Conservation (phyloP, 1,139 yeast species). For the Entelexis paramagnoliae region DNA sequence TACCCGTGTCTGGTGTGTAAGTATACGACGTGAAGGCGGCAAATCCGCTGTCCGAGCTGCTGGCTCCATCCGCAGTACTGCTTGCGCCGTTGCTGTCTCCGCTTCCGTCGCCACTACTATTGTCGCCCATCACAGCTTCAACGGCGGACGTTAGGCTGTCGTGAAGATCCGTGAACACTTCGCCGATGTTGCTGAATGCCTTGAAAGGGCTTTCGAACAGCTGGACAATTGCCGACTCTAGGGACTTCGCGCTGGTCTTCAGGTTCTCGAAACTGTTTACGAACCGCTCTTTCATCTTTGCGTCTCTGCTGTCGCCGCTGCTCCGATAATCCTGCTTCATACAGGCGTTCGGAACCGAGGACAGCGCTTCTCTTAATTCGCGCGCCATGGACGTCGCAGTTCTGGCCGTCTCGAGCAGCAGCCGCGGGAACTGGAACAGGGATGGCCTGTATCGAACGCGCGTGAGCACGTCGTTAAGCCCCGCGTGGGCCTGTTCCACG, state of each 20-base stretch:
- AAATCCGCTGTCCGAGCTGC: constrained; percentile 3
- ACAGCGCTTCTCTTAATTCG: background rate
- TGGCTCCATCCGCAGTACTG: background rate
- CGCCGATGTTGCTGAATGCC: constrained; percentile 1
- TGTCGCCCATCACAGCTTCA: background rate
- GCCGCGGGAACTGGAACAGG: background rate
- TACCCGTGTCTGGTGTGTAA: background rate
- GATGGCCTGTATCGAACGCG: background rate
- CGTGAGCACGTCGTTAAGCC: background rate
- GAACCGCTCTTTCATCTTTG: background rate
- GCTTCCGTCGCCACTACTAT: background rate
- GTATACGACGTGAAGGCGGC: constrained; percentile 4
- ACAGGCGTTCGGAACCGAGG: background rate
- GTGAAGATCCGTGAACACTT: background rate
- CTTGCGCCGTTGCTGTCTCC: background rate
- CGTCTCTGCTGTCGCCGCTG: background rate
- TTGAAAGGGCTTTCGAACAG: constrained; percentile 4
- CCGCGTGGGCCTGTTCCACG: background rate
- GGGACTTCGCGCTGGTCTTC: background rate
- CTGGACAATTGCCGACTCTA: background rate
- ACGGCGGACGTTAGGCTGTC: background rate
- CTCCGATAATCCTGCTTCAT: background rate
- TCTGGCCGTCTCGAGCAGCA: background rate
- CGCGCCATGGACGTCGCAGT: background rate
- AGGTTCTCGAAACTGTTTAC: background rate